Percentiles rank a stretch among this genome's conserved stretches.
Evolutionary conservation across 345 rosid species (phyloP).

Genomic region (Hibiscus trionum): DNA sequence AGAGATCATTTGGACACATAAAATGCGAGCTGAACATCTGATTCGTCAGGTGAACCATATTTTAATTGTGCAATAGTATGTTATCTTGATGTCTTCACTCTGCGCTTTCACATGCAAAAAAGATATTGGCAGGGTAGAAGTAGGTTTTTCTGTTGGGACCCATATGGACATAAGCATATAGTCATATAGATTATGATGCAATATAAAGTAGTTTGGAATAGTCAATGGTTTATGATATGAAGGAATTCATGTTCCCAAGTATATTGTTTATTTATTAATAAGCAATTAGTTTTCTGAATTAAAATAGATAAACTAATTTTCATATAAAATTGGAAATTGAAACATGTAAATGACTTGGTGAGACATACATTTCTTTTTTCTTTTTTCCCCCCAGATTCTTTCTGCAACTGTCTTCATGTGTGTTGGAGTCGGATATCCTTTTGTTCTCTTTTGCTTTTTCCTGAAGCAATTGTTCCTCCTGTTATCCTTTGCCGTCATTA

Average conservation of each 20-base stretch:
- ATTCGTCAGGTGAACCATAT: constrained; percentile 61
- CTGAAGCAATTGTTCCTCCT: neutral
- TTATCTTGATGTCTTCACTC: neutral
- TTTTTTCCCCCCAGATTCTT: neutral
- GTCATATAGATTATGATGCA: neutral
- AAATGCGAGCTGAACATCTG: constrained; percentile 98
- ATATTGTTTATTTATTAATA: neutral
- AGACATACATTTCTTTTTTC: neutral
- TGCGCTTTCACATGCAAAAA: neutral
- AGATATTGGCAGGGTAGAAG: neutral
- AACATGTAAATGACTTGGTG: neutral
- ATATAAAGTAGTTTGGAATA: neutral
- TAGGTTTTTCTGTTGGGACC: neutral
- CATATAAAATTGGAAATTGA: neutral
- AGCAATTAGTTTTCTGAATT: neutral
- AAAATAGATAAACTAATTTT: neutral
- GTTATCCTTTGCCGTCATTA: no score
- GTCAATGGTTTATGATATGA: neutral
- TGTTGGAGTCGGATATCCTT: neutral
- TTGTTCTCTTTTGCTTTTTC: neutral
- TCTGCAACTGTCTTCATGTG: neutral
- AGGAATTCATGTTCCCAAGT: neutral
- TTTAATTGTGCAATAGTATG: neutral
- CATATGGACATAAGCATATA: neutral
- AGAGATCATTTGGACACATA: constrained; percentile 97